A percentile compares a stretch with the other conserved stretches of the same genome.
Evolutionary conservation across 768 basidiomycete species (phyloP).

Genomic region (Amanita muscaria): DNA sequence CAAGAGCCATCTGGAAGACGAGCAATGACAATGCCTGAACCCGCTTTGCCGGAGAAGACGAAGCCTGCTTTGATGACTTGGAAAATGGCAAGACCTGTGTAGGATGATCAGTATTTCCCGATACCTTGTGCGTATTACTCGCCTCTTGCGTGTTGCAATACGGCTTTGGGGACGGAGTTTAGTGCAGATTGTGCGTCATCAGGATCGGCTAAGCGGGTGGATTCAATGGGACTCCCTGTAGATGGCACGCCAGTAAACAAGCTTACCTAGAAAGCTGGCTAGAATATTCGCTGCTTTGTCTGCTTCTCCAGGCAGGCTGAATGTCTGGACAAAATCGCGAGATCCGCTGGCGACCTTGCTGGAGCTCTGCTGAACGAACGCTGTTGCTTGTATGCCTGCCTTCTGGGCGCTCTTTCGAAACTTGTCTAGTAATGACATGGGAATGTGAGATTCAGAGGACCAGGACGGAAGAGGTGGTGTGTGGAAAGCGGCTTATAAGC

Average conservation of each 20-base stretch:
- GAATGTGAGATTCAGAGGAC: neutral
- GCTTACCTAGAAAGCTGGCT: constrained; percentile 79
- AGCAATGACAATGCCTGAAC: constrained; percentile 88
- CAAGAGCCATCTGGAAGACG: constrained; percentile 91
- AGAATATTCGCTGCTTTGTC: constrained; percentile 92
- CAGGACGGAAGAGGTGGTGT: neutral
- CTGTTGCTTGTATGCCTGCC: constrained; percentile 72
- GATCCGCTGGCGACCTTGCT: constrained; percentile 68
- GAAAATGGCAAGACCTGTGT: constrained; percentile 84
- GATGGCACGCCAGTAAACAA: neutral
- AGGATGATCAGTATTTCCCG: no score
- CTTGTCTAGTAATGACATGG: constrained; percentile 67
- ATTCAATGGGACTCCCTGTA: neutral
- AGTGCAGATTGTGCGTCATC: constrained; percentile 81
- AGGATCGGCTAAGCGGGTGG: constrained; percentile 62
- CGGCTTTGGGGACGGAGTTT: constrained; percentile 89
- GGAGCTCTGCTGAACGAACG: constrained; percentile 60
- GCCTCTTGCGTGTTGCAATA: constrained; percentile 87
- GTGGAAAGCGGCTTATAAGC: neutral
- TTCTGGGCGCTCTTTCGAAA: constrained; percentile 74
- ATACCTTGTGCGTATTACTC: constrained; percentile 13
- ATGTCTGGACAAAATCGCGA: constrained; percentile 72
- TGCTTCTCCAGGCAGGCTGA: constrained; percentile 86
- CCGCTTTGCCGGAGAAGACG: constrained; percentile 91
- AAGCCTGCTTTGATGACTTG: constrained; percentile 92